Evolutionary conservation across 495 filamentous ascomycete genomes (phyloP).

Genomic region (Daldinia caldariorum): DNA sequence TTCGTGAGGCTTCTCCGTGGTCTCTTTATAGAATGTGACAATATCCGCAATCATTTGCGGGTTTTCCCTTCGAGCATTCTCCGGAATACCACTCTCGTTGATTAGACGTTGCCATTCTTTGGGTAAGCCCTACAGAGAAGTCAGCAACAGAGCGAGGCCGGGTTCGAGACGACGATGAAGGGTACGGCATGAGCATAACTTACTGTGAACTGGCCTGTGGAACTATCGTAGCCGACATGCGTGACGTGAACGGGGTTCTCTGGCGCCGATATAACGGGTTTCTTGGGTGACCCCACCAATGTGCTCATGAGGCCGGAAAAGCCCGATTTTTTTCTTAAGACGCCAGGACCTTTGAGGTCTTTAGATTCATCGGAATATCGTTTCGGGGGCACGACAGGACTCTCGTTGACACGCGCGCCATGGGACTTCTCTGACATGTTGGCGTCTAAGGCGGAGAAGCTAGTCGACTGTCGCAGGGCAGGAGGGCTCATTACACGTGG

Average conservation of each 20-base stretch:
- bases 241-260: conserved; percentile 98
- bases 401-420: conserved; percentile 64
- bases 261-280: conserved; percentile 91
- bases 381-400: conserved; percentile 70
- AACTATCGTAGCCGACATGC: conserved; percentile 96
- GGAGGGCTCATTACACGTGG: conserved; percentile 64
- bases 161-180: conserved; percentile 25
- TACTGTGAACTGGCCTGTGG: conserved; percentile 96
- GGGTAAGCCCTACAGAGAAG: conserved; percentile 75
- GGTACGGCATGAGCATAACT: conserved; percentile 48
- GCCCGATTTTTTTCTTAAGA: conserved; percentile 86
- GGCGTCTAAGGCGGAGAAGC: conserved; percentile 71
- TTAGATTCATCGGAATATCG: conserved; percentile 86
- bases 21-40: conserved; percentile 95
- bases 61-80: conserved; percentile 94
- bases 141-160: conserved; percentile 32
- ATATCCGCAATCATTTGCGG: conserved; percentile 94
- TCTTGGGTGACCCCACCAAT: conserved; percentile 87
- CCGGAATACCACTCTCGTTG: conserved; percentile 94
- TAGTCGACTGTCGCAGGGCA: conserved; percentile 80
- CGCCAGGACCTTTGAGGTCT: conserved; percentile 62
- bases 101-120: conserved; percentile 98
- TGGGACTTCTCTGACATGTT: conserved; percentile 60
- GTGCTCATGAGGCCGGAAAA: conserved; percentile 96
- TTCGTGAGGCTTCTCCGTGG: conserved; percentile 77